Conservation (phyloP, 768 basidiomycete genomes). For the Mycena filopes region DNA sequence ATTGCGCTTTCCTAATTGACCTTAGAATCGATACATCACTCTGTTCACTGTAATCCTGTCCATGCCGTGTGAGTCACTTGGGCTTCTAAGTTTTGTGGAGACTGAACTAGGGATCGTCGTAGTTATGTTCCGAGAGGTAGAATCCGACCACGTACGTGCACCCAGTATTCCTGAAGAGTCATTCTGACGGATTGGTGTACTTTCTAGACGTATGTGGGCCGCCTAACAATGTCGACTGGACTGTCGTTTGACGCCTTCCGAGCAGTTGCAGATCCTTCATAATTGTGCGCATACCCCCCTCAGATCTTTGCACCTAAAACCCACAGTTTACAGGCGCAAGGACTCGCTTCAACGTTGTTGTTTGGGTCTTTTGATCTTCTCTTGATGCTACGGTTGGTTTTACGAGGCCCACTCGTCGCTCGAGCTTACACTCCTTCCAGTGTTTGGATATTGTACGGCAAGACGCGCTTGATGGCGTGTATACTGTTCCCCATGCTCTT, state of each 20-base stretch:
- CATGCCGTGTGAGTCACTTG: background rate
- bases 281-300: background rate
- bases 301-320: background rate
- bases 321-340: conserved; percentile 1
- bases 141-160: conserved; percentile 2
- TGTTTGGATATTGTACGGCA: conserved; percentile 26
- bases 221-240: too few relatives aligned
- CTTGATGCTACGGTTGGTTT: conserved; percentile 12
- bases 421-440: background rate
- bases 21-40: conserved; percentile 24
- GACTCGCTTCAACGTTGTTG: conserved; percentile 18
- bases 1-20: background rate
- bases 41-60: conserved; percentile 8
- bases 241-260: background rate
- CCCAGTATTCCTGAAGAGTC: background rate
- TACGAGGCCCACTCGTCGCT: too few relatives aligned
- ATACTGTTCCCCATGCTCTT: conserved; percentile 19
- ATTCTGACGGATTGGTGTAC: background rate
- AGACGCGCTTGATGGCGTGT: conserved; percentile 20
- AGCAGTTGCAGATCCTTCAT: conserved; percentile 9
- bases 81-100: background rate
- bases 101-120: background rate
- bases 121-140: conserved; percentile 10
- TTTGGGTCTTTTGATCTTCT: conserved; percentile 21
- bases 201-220: background rate